Evolutionary conservation across 139 green algal genomes (phyloP).

Genomic region (Chlamydomonas schloesseri): DNA sequence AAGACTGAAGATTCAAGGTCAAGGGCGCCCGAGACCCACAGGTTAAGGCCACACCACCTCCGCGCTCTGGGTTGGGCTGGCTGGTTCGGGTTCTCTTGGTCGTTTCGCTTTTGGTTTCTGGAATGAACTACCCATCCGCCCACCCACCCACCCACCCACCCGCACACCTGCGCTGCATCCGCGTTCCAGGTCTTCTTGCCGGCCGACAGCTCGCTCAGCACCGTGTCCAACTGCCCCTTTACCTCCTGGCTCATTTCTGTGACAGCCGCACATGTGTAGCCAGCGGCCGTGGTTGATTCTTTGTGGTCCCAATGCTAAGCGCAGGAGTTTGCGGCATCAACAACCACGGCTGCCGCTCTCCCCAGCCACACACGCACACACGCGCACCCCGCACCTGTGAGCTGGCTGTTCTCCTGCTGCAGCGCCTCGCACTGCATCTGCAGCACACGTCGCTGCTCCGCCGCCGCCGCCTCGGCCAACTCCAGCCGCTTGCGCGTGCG

Average conservation of each 20-base stretch:
- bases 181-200: slow-evolving; percentile 11
- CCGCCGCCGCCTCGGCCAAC: neutral
- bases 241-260: slow-evolving; percentile 20
- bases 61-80: too few species aligned
- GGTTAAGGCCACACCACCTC: too few species aligned
- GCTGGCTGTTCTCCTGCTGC: slow-evolving; percentile 31
- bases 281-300: too few species aligned
- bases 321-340: too few species aligned
- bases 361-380: too few species aligned
- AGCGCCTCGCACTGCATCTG: slow-evolving; percentile 7
- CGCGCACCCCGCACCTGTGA: neutral
- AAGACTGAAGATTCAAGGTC: too few species aligned
- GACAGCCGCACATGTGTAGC: neutral
- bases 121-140: too few species aligned
- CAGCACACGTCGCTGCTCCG: slow-evolving; percentile 1
- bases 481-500: neutral
- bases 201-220: neutral
- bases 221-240: neutral
- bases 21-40: too few species aligned
- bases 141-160: too few species aligned
- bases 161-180: neutral
- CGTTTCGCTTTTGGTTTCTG: too few species aligned
- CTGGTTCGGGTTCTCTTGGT: too few species aligned
- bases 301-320: too few species aligned
- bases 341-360: neutral